Conservation (phyloP, 495 filamentous ascomycete genomes). For the Rostrohypoxylon terebratum region DNA sequence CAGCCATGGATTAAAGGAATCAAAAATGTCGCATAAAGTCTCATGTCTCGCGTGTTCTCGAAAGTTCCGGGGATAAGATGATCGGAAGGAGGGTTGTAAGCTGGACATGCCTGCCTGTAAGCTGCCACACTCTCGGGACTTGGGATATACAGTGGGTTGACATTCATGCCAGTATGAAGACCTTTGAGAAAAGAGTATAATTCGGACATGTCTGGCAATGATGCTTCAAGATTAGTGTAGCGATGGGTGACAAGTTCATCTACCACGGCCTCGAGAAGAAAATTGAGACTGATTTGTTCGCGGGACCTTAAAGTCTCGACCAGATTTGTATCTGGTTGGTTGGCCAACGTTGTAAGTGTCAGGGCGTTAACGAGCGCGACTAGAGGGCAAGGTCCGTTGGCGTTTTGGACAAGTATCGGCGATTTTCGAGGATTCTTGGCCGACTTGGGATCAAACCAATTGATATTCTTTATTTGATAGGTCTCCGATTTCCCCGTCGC, state of each 20-base stretch:
- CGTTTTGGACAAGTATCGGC: slow-evolving; percentile 90
- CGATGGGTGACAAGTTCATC: slow-evolving; percentile 85
- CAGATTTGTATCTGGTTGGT: slow-evolving; percentile 71
- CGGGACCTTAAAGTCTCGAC: slow-evolving; percentile 78
- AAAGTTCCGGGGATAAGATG: slow-evolving; percentile 75
- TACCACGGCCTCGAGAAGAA: slow-evolving; percentile 87
- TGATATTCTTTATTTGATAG: slow-evolving; percentile 62
- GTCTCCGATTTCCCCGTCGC: slow-evolving; percentile 56
- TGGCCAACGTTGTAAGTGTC: slow-evolving; percentile 77
- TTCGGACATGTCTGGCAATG: slow-evolving; percentile 85
- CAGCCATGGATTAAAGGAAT: slow-evolving; percentile 95
- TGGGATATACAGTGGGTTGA: slow-evolving; percentile 87
- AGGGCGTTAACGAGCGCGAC: slow-evolving; percentile 95
- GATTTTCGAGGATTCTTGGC: slow-evolving; percentile 60
- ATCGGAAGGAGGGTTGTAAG: slow-evolving; percentile 57
- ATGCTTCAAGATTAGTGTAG: slow-evolving; percentile 55
- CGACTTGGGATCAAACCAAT: slow-evolving; percentile 57
- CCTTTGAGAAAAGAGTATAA: slow-evolving; percentile 88
- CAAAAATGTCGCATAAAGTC: slow-evolving; percentile 85
- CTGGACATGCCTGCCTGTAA: slow-evolving; percentile 57
- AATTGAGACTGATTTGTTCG: slow-evolving; percentile 87
- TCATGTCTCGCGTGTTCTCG: slow-evolving; percentile 83
- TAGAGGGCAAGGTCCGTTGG: slow-evolving; percentile 93
- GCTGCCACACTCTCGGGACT: slow-evolving; percentile 54
- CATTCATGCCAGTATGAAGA: slow-evolving; percentile 97